Percentiles rank a stretch among this genome's conserved stretches.
These are phyloP conservation scores for Paraphysoderma sedebokerense DNA, from an alignment of 371 early-diverging fungal species.

Conservation along the genomic window DNA sequence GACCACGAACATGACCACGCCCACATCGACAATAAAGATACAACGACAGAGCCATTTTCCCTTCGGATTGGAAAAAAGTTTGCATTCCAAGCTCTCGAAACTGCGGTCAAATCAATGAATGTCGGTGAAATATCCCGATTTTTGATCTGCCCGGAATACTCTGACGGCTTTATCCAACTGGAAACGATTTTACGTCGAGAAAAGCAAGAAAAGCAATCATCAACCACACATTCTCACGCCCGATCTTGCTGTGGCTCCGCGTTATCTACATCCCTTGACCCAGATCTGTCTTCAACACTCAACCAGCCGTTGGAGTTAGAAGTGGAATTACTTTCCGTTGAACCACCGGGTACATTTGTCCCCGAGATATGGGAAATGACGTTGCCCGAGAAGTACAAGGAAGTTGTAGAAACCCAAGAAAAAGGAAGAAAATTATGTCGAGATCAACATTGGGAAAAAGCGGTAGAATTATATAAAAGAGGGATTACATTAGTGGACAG, in stretches of 20 bases:
- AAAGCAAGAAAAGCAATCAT: neutral
- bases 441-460: no score
- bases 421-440: no score
- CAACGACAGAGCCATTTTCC: neutral
- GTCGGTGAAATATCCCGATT: neutral
- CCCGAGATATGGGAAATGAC: conserved; percentile 2
- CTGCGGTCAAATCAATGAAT: neutral
- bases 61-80: conserved; percentile 1
- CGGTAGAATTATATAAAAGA: no score
- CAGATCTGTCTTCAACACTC: conserved; percentile 1
- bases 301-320: neutral
- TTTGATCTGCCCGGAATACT: conserved; percentile 1
- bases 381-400: neutral
- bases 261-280: neutral
- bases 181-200: neutral
- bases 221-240: neutral
- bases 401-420: no score
- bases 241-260: neutral
- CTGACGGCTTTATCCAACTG: neutral
- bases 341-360: neutral
- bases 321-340: neutral
- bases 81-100: neutral
- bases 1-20: neutral
- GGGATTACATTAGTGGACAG: no score
- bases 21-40: neutral